Base-by-base conservation (phyloP, 2,329 filamentous ascomycete genomes). In the Ceratocystis variospora region DNA sequence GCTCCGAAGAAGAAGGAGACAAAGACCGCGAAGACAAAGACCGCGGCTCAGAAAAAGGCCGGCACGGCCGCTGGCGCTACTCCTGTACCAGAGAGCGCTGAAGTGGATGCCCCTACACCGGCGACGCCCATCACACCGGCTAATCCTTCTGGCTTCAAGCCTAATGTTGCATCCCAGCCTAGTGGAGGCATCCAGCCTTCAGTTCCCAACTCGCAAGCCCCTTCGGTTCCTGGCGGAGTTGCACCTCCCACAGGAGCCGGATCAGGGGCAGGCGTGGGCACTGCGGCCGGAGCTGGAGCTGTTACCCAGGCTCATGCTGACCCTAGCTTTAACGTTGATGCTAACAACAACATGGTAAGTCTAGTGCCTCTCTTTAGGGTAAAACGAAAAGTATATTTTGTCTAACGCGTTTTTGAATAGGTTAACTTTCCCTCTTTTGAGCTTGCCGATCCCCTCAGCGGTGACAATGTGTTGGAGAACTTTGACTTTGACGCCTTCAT, bases 1-100 rank as follows among this genome's bases (percentile, higher is more conserved):
- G 85, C 83, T 44, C 87, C 88, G 0, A 91, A 90, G 75, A 93
- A 93, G 81, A 89, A 90, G 78, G 84, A 85, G 41, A 78, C 77
- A 4, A 87, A 87, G 75, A 81, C 79, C 68, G 78, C 82, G 4
- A 88, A 87, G 75, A 79, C 77, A 67, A 89, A 90, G 85, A 78
- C 77, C 74, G 81, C 77, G 67, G 81, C 80, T 22, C 77, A 81
- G 78, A 90, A 84, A 80, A 89, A 80, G 78, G 84, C 77, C 71
- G 85, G 77, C 75, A 81, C 74, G 28, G 68, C 67, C 12, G 74
- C 79, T 67, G 80, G 79, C 66, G 79, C 83, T 7, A 85, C 84
- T 17, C 81, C 84, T 31, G 82, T 79, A 44, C 79, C 82, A 53
- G 84, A 87, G 25, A 74, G 79, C 25, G 77, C 78, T 44, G 82